phyloP scores from a whole-genome alignment of 495 filamentous ascomycete species.

The Trichoderma gamsii region DNA sequence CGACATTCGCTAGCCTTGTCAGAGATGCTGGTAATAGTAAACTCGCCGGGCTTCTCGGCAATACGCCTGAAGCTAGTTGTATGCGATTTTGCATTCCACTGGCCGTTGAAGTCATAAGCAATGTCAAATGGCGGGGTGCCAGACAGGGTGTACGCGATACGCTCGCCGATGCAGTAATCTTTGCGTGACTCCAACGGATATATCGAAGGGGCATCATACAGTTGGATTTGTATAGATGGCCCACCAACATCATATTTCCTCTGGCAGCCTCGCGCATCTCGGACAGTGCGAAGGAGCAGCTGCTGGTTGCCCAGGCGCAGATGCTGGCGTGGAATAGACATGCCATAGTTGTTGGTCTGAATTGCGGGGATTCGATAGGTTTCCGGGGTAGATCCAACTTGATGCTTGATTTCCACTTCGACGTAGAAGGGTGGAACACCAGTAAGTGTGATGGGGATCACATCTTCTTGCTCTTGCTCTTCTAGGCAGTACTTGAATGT shows the following conservation, averaged over 20 bases:
- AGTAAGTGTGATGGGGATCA: slow-evolving; percentile 74
- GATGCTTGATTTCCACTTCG: slow-evolving; percentile 88
- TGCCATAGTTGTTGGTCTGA: slow-evolving; percentile 61
- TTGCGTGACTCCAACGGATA: slow-evolving; percentile 72
- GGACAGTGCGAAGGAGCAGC: slow-evolving; percentile 80
- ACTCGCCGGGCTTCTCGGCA: slow-evolving; percentile 81
- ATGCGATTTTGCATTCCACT: slow-evolving; percentile 68
- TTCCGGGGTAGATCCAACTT: slow-evolving; percentile 71
- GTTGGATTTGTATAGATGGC: slow-evolving; percentile 73
- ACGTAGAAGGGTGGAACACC: slow-evolving; percentile 84
- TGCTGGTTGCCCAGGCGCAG: slow-evolving; percentile 80
- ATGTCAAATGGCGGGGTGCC: slow-evolving; percentile 87
- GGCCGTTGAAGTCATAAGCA: slow-evolving; percentile 80
- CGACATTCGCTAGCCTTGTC: slow-evolving; percentile 81
- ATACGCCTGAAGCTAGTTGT: slow-evolving; percentile 82
- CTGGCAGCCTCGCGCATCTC: slow-evolving; percentile 78
- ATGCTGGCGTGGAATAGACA: slow-evolving; percentile 74
- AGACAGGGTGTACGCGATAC: slow-evolving; percentile 81
- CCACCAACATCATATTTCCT: slow-evolving; percentile 59
- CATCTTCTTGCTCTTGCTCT: slow-evolving; percentile 71
- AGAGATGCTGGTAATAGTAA: slow-evolving; percentile 75
- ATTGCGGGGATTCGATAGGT: slow-evolving; percentile 72
- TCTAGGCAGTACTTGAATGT: slow-evolving; percentile 91
- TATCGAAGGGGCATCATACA: slow-evolving; percentile 88
- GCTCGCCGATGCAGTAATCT: slow-evolving; percentile 94